Base-by-base conservation (phyloP, 441 rosid species). In the Capsella rubella region DNA sequence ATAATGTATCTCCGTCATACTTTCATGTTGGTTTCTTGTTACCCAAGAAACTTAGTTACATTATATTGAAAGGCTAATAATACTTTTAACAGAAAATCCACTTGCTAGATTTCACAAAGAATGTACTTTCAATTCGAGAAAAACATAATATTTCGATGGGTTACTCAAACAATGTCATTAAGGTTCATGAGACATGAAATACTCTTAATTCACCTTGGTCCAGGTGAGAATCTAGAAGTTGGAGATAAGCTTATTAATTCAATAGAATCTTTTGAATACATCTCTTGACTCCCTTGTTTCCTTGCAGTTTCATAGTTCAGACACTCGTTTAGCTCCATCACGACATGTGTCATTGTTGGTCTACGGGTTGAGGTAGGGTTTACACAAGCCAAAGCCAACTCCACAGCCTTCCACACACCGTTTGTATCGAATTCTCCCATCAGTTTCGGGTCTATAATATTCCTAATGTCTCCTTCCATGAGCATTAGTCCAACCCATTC, bases 351-450 rank as follows among this genome's bases (percentile, higher is more conserved):
- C 76, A 82, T 78, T 34, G 61, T 60, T 7, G 78, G 85, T 64
- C 85, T 82, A 27, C 60, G 34, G 14, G 11, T 64, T 0, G 80
- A 60, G n/a, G 11, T 54, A 52, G 69, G 65, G 39, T 64, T 67
- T 28, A 77, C 77, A 62, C 84, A 84, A 6, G 75, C 50, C 75
- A 84, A 61, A 27, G 84, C 81, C 18, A 78, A 9, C 59, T 81
- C 84, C 43, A 78, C 34, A 13, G 74, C 83, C 50, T 64, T 84
- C 70, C 80, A 67, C 7, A 70, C 78, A 53, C 82, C 75, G 1
- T 69, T 65, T 31, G 29, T 54, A 51, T 68, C 77, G 18, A 34
- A 81, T 0, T 81, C 72, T 35, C 71, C 77, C 25, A 11, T 43
- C 37, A 84, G 28, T 43, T 70, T 84, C 5, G 63, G 78, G 52